phyloP scores from a whole-genome alignment of 2,329 filamentous ascomycete genomes.

The Aspergillus carbonarius region DNA sequence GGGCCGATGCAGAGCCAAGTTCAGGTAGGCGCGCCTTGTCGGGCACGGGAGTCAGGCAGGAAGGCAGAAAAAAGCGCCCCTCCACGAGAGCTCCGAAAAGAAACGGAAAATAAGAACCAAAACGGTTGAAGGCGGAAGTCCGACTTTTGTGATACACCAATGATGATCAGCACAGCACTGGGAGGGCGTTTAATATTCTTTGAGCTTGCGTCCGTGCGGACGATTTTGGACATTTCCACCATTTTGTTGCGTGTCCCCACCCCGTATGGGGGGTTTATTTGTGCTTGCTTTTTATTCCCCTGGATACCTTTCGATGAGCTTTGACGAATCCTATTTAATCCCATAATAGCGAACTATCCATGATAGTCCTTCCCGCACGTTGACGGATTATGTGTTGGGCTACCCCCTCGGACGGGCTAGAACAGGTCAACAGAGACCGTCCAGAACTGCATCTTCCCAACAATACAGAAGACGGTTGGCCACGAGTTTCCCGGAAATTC shows the following conservation, averaged over 20 bases:
- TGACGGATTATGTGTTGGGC: neutral
- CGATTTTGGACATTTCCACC: conserved; percentile 5
- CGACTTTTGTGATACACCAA: neutral
- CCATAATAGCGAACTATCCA: conserved; percentile 2
- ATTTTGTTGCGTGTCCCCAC: neutral
- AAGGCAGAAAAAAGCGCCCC: neutral
- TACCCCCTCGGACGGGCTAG: neutral
- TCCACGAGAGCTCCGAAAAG: conserved; percentile 1
- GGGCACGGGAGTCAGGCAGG: neutral
- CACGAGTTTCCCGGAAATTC: neutral
- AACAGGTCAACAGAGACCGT: neutral
- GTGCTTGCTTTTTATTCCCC: conserved; percentile 2
- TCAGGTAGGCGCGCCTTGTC: conserved; percentile 55
- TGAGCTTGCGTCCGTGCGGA: conserved; percentile 5
- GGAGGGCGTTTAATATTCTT: conserved; percentile 15
- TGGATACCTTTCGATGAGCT: conserved; percentile 17
- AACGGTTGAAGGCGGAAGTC: neutral
- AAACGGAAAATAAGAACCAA: conserved; percentile 2
- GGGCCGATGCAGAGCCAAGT: conserved; percentile 91
- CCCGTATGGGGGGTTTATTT: conserved; percentile 3
- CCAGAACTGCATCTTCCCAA: neutral
- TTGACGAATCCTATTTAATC: conserved; percentile 14
- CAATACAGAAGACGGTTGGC: neutral
- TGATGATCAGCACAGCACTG: conserved; percentile 17
- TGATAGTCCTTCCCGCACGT: neutral